Conservation (phyloP, 169 alveolate species). For the Plasmodium coatneyi region DNA sequence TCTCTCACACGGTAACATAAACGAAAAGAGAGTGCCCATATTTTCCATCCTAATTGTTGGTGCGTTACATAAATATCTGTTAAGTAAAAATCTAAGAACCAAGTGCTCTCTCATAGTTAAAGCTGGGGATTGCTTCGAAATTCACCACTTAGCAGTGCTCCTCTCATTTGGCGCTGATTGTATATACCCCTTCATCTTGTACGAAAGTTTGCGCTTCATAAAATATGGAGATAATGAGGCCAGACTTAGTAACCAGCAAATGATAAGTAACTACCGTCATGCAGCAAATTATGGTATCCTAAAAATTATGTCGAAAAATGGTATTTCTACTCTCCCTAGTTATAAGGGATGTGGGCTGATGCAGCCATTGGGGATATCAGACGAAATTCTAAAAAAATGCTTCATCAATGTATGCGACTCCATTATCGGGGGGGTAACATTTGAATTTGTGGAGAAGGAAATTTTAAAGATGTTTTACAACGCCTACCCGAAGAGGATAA, state of each 20-base stretch:
- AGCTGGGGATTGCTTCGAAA: constrained; percentile 76
- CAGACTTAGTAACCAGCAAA: constrained; percentile 43
- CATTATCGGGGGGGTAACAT: constrained; percentile 74
- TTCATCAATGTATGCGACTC: constrained; percentile 73
- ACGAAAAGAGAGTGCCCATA: constrained; percentile 51
- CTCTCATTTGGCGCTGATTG: constrained; percentile 86
- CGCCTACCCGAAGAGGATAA: constrained; percentile 78
- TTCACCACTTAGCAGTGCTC: constrained; percentile 79
- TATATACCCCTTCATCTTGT: constrained; percentile 82
- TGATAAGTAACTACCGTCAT: constrained; percentile 76
- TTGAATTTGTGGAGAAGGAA: constrained; percentile 74
- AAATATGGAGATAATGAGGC: constrained; percentile 68
- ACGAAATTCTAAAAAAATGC: constrained; percentile 74
- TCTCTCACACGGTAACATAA: constrained; percentile 58
- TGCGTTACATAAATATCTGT: constrained; percentile 69
- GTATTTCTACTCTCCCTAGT: constrained; percentile 82
- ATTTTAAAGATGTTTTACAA: constrained; percentile 57
- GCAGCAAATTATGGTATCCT: constrained; percentile 74
- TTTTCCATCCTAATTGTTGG: constrained; percentile 74
- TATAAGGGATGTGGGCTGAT: constrained; percentile 83
- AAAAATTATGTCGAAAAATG: constrained; percentile 86
- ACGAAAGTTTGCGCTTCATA: constrained; percentile 74
- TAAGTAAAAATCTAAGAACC: constrained; percentile 74
- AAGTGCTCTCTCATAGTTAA: constrained; percentile 74
- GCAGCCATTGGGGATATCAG: constrained; percentile 79